Base-by-base conservation (phyloP, 2,329 filamentous ascomycete species). In the Ophiostoma fasciatum region DNA sequence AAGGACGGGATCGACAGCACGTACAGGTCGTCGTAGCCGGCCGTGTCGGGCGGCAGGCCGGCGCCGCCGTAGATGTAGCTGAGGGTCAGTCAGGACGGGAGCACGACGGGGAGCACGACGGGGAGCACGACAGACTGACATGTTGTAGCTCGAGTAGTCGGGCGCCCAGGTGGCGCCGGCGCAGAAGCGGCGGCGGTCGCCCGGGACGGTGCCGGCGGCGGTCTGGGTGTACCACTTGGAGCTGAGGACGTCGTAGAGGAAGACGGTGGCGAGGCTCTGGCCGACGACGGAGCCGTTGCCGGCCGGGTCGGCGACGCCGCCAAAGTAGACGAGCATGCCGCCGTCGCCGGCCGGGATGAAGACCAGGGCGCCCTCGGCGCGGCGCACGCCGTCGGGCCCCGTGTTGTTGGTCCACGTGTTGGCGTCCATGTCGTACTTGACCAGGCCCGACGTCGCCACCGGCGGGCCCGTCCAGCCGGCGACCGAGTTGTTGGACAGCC, bases 31-130 rank as follows among this genome's bases (percentile, higher is more conserved):
- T 76, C 69, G 46, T 62, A 77, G 17, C 68, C 72, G 12, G 60
- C 55, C 0, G 58, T 58, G 26, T 64, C 53, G 3, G 52, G 49
- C 2, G 59, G 56, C 36, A 70, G 61, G 7, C 62, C 62, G 18
- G 61, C 58, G 13, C 74, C 74, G 29, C 74, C 74, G 46, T 76
- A 77, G 3, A 77, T 48, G 44, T 78, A 77, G 25, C 71, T 75
- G 39, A 5, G 14, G 10, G 11, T 10, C 4, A 19, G 14, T 18
- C 8, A 10, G n/a, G 7, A 13, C 2, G 20, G n/a, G 15, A 25
- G 18, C 22, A 14, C n/a, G 9, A 21, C 33, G 14, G 14, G 25
- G n/a, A 13, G 14, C n/a, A n/a, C n/a, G n/a, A n/a, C n/a, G n/a
- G 17, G 31, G 7, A 32, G 23, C n/a, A 27, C 14, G 15, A 28